Conservation (phyloP, 371 early-diverging fungal genomes). For the Mucor ambiguus region DNA sequence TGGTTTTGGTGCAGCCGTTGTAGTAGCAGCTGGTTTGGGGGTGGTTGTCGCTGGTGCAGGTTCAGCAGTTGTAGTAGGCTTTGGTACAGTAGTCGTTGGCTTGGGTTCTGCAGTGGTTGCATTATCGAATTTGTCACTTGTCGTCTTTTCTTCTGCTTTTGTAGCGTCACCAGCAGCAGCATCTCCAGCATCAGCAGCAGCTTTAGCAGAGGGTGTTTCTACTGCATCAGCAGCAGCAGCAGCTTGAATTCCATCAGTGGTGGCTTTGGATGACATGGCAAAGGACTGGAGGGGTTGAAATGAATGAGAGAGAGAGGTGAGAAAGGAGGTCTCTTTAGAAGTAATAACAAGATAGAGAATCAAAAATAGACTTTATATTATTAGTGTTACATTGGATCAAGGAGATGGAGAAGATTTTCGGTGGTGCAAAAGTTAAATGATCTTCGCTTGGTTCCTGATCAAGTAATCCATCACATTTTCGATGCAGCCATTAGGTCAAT, state of each 20-base stretch:
- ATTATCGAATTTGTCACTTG: not conserved
- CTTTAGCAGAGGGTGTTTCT: not conserved
- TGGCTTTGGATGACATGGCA: not conserved
- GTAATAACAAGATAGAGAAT: not conserved
- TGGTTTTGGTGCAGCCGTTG: not conserved
- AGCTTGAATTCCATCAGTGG: slow-evolving; percentile 1
- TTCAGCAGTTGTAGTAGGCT: slow-evolving; percentile 1
- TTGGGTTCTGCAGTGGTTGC: not conserved
- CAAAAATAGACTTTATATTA: slow-evolving; percentile 2
- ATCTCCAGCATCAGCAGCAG: not conserved
- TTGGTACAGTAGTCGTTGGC: not conserved
- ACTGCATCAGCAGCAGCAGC: not conserved
- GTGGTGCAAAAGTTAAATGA: slow-evolving; percentile 3
- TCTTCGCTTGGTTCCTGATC: slow-evolving; percentile 12
- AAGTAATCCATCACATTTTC: slow-evolving; percentile 10
- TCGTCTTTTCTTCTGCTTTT: not conserved
- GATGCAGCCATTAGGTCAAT: not conserved
- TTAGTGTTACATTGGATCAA: slow-evolving; percentile 21
- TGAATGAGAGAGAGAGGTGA: not conserved
- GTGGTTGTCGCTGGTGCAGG: not conserved
- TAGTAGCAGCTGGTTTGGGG: not conserved
- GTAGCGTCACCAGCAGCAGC: not conserved
- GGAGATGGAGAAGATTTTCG: not conserved
- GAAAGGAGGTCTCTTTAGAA: not conserved
- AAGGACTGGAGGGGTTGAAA: not conserved